Base-by-base conservation (phyloP, 148 eudicot genomes). In the Chenopodium quinoa region DNA sequence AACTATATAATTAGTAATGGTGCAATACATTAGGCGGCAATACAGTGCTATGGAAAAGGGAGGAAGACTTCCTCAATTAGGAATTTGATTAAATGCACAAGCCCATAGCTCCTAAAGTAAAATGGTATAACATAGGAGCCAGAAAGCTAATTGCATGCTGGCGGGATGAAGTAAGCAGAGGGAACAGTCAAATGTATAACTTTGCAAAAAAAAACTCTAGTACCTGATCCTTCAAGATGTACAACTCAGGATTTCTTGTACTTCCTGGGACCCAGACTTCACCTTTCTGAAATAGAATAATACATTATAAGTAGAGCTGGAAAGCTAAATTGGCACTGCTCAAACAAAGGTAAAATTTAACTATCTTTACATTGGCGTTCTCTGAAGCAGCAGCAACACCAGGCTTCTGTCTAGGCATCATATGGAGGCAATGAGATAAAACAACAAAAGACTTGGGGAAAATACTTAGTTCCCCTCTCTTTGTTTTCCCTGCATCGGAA, bases 151-250 rank as follows among this genome's bases (percentile, higher is more conserved):
- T 40, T 56, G 6, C n/a, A 11, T 44, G 75, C 25, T 71, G 23
- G 12, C 17, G 52, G 74, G 46, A 44, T 72, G 10, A n/a, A 44
- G 11, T n/a, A 50, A 54, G 58, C 46, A 71, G 23, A 46, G 50
- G 32, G 17, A 20, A 44, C 50, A 7, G 9, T n/a, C 9, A 25
- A 5, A 56, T 47, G 6, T 46, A 31, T 6, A 25, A 32, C 5
- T 20, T 54, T n/a, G 27, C 54, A 64, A 65, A 71, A 12, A 64
- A 66, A 12, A 64, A 66, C 7, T 62, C 16, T 22, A 29, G 23
- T 88, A 94, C 98, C 97, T 96, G 99, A 86, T 96, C 99, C 89
- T 91, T 96, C 77, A 93, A 84, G 46, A 89, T 83, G 80, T 93
- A 96, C 46, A 85, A 22, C 1, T 96, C 99, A 4, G 92, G 99